Evolutionary conservation across 2,329 filamentous ascomycete species (phyloP).

Genomic region (Stagonosporopsis vannaccii): DNA sequence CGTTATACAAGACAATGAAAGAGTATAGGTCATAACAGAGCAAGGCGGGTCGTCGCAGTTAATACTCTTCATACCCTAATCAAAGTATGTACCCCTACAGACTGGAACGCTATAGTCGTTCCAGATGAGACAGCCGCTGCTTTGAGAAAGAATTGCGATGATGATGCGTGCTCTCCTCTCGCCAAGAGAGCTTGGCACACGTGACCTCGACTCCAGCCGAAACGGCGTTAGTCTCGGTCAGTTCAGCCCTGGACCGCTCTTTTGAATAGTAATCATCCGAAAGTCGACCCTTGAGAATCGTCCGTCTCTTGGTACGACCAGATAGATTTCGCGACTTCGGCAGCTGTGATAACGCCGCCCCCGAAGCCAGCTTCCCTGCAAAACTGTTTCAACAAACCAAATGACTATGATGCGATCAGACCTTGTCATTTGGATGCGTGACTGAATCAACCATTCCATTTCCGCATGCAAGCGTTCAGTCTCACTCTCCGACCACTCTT

Average conservation of each 20-base stretch:
- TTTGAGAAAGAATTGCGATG: conserved; percentile 5
- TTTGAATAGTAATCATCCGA: conserved; percentile 17
- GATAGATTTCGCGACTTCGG: neutral
- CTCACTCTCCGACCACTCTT: neutral
- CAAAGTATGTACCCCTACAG: too few relatives aligned
- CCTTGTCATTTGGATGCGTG: neutral
- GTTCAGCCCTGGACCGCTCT: neutral
- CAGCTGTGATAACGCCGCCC: neutral
- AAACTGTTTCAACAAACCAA: neutral
- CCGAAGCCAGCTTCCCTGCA: neutral
- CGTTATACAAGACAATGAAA: neutral
- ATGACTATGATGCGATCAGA: neutral
- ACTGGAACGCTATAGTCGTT: neutral
- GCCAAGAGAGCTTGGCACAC: neutral
- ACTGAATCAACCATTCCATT: neutral
- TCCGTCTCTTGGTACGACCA: neutral
- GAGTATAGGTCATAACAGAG: too few relatives aligned
- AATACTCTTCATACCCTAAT: neutral
- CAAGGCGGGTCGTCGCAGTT: too few relatives aligned
- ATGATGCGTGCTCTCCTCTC: neutral
- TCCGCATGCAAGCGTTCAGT: conserved; percentile 1
- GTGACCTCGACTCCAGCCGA: conserved; percentile 10
- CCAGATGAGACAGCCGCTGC: neutral
- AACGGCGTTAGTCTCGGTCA: conserved; percentile 3
- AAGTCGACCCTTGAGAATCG: conserved; percentile 1